Conservation (phyloP, 805 yeast genomes). For the Lipomyces lipofer region DNA sequence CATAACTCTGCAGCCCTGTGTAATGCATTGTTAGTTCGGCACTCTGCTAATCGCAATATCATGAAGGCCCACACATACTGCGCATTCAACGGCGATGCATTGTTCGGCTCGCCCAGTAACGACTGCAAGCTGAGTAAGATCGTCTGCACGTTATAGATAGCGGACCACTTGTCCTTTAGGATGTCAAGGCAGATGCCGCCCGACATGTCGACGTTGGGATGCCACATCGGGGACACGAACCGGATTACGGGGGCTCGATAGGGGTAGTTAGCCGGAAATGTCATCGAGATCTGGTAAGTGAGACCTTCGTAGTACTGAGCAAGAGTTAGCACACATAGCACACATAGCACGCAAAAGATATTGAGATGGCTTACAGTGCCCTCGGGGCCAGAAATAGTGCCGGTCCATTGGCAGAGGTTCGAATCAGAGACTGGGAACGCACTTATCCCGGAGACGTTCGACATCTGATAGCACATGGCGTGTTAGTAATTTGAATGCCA, state of each 20-base stretch:
- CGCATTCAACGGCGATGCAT: constrained; percentile 54
- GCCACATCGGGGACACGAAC: constrained; percentile 63
- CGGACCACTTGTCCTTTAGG: constrained; percentile 65
- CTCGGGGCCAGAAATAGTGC: constrained; percentile 57
- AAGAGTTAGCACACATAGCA: neutral
- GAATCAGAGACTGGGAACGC: constrained; percentile 58
- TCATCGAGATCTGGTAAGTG: constrained; percentile 51
- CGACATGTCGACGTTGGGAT: constrained; percentile 63
- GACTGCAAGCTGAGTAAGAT: constrained; percentile 59
- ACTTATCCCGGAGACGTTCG: constrained; percentile 51
- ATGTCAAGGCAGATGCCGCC: constrained; percentile 69
- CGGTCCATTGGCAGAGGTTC: constrained; percentile 57
- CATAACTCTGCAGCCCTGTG: constrained; percentile 53
- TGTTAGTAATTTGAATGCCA: too few species aligned
- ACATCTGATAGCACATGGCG: too few species aligned
- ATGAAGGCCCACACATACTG: constrained; percentile 37
- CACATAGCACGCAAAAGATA: neutral
- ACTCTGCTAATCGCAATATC: neutral
- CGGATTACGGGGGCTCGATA: constrained; percentile 57
- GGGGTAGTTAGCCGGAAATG: constrained; percentile 59
- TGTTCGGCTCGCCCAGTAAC: constrained; percentile 64
- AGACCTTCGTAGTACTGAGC: constrained; percentile 51
- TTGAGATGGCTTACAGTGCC: constrained; percentile 43
- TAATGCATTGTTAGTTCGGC: neutral
- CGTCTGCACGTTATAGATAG: constrained; percentile 61